Conservation (phyloP, 192 early-diverging fungal genomes). For the Gamsiella multidivaricata region DNA sequence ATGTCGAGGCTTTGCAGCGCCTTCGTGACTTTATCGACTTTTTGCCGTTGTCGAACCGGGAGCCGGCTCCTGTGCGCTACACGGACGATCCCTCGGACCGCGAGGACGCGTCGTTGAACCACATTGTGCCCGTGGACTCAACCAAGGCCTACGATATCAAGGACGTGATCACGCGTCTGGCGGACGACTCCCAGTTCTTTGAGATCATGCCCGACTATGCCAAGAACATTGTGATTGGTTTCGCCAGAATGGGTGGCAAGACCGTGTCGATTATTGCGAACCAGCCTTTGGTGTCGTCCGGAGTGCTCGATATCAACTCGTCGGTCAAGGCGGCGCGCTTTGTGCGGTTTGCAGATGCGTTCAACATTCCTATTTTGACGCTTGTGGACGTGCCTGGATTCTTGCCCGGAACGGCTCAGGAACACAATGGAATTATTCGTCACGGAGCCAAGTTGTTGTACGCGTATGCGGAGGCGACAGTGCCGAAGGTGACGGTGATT, state of each 20-base stretch:
- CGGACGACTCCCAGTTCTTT: conserved; percentile 88
- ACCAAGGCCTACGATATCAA: conserved; percentile 96
- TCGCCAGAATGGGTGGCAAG: conserved; percentile 85
- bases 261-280: conserved; percentile 93
- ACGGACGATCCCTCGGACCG: conserved; percentile 75
- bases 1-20: conserved; percentile 86
- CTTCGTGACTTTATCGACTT: conserved; percentile 90
- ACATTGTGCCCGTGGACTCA: conserved; percentile 90
- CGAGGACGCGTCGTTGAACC: conserved; percentile 82
- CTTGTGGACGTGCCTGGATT: conserved; percentile 98
- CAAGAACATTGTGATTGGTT: conserved; percentile 92
- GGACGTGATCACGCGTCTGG: conserved; percentile 82
- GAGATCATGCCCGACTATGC: conserved; percentile 94
- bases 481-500: conserved; percentile 96
- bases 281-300: conserved; percentile 95
- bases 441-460: conserved; percentile 97
- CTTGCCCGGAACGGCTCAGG: conserved; percentile 92
- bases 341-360: conserved; percentile 96
- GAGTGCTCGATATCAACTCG: conserved; percentile 94
- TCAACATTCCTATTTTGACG: conserved; percentile 93
- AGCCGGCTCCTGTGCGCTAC: conserved; percentile 68
- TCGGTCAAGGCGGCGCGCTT: conserved; percentile 96
- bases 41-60: conserved; percentile 86
- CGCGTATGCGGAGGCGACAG: conserved; percentile 95
- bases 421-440: conserved; percentile 95